Evolutionary conservation across 1,284 basidiomycete species (phyloP).

Genomic region (Ustilago loliicola): DNA sequence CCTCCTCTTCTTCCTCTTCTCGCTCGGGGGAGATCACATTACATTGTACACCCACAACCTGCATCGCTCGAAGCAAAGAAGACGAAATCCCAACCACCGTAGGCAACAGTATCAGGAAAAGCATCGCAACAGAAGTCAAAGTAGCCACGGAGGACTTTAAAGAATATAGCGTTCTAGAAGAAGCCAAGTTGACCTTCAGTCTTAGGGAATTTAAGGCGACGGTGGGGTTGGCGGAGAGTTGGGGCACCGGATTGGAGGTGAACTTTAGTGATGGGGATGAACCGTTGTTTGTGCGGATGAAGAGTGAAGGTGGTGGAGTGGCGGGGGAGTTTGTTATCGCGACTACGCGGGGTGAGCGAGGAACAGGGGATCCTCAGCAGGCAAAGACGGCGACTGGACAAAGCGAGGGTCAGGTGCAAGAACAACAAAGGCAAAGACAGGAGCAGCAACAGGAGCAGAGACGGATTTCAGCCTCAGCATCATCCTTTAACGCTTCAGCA

Average conservation of each 20-base stretch:
- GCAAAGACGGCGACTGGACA: background rate
- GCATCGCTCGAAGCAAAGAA: constrained; percentile 43
- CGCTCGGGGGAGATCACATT: constrained; percentile 56
- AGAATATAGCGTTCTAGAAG: constrained; percentile 40
- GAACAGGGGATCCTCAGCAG: background rate
- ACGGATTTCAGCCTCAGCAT: background rate
- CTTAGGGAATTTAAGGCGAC: constrained; percentile 60
- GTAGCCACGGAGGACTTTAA: constrained; percentile 47
- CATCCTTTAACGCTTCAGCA: background rate
- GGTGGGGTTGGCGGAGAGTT: constrained; percentile 43
- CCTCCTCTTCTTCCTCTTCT: constrained; percentile 10
- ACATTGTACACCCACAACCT: constrained; percentile 27
- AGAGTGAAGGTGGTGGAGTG: constrained; percentile 11
- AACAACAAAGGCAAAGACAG: background rate
- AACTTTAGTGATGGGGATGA: constrained; percentile 56
- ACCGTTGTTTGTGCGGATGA: constrained; percentile 54
- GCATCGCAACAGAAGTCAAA: constrained; percentile 55
- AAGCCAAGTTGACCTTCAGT: constrained; percentile 46
- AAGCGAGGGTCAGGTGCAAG: background rate
- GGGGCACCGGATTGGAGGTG: constrained; percentile 36
- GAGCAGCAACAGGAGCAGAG: background rate
- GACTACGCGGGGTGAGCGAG: constrained; percentile 37
- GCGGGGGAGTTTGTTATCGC: constrained; percentile 58
- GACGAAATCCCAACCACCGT: constrained; percentile 23
- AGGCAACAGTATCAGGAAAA: constrained; percentile 14